Evolutionary conservation across 1,284 basidiomycete genomes (phyloP), one percentile per base, ranked within the genome.

Genomic region (Tetrapyrgos nigripes): DNA sequence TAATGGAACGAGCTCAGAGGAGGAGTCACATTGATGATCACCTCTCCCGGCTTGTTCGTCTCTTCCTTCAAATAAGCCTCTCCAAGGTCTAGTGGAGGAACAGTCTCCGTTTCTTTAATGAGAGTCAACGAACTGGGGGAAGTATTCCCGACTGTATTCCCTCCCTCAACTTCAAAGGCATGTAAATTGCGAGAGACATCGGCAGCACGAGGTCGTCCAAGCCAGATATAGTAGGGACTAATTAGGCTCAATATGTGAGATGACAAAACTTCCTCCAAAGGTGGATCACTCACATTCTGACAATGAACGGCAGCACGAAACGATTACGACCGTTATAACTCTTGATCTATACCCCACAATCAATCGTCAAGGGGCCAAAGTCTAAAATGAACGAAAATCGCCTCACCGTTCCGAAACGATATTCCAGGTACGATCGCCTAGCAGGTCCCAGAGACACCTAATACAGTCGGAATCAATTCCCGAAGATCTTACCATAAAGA

Each of bases 1-100:
- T 92, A 93, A 76, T 93, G 90, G 79, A 93, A 93, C 0, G 89
- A 85, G 59, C 85, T 88, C 67, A 87, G 74, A 0, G 89, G 88
- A 2, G 83, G 79, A 0, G 82, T 82, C 28, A 86, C 77, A 63
- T 83, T 81, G 56, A 83, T 77, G 11, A 80, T 77, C 51, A 77
- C 73, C 26, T 72, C 68, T 24, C 19, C 46, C 5, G 47, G 17
- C 8, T 59, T 55, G 9, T 45, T 70, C 46, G 68, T 66, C 33
- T 71, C 59, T 4, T 73, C 65, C 29, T 78, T 21, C 17, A 66
- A 74, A 26, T 79, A 75, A 49, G 78, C 74, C 37, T 40, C 37
- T 47, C 76, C 79, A 26, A 79, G 77, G n/a, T 81, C 76, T 31
- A 81, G 67, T 4, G 74, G 66, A 21, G 78, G 76, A 19, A 76